phyloP scores from a whole-genome alignment of 2,329 filamentous ascomycete genomes.

The Fusarium domesticum region DNA sequence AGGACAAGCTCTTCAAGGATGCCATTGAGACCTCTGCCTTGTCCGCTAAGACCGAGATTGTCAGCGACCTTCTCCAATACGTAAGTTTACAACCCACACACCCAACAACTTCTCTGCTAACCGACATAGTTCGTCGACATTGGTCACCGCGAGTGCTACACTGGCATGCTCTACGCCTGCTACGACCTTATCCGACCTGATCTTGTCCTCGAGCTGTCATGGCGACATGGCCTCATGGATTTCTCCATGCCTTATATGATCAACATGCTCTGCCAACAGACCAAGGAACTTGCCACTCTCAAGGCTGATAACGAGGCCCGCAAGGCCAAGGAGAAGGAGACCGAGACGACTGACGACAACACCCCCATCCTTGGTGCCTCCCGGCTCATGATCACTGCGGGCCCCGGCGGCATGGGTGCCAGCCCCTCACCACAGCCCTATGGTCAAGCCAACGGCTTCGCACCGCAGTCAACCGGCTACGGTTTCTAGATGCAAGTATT shows the following conservation, averaged over 20 bases:
- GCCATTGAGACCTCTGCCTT: constrained; percentile 96
- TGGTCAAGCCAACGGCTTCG: constrained; percentile 81
- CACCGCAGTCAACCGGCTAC: constrained; percentile 82
- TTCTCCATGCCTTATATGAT: constrained; percentile 99
- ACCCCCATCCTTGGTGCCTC: constrained; percentile 87
- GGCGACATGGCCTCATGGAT: constrained; percentile 90
- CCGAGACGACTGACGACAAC: constrained; percentile 86
- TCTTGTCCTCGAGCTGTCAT: constrained; percentile 91
- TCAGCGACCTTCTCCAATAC: constrained; percentile 93
- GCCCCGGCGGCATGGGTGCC: constrained; percentile 53
- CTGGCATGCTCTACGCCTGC: constrained; percentile 99
- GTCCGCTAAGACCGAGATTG: constrained; percentile 84
- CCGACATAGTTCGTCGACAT: constrained; percentile 87
- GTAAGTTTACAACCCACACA: constrained; percentile 58
- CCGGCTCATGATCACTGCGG: constrained; percentile 93
- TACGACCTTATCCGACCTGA: constrained; percentile 95
- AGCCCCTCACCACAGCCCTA: constrained; percentile 62
- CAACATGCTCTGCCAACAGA: constrained; percentile 92
- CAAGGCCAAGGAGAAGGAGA: constrained; percentile 68
- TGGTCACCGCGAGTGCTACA: constrained; percentile 97
- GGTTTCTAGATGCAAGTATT: constrained; percentile 49
- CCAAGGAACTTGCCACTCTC: constrained; percentile 74
- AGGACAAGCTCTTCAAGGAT: constrained; percentile 99
- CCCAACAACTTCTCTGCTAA: constrained; percentile 31
- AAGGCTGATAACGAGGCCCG: constrained; percentile 97